Evolutionary conservation across 768 basidiomycete species (phyloP).

Genomic region (Rhodotorula graminis): DNA sequence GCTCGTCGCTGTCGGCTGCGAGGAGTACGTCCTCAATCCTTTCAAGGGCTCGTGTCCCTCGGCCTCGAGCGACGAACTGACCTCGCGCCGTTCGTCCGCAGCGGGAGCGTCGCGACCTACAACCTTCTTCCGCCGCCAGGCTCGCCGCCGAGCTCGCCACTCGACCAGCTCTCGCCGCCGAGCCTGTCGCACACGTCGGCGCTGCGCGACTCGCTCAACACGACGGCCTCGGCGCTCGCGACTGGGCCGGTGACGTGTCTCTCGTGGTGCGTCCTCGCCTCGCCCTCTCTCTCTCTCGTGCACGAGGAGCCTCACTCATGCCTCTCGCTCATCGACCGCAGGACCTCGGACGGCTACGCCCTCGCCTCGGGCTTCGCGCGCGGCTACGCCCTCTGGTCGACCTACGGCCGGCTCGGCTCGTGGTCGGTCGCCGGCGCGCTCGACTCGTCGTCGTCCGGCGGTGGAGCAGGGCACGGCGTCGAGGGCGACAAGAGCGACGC

Average conservation of each 20-base stretch:
- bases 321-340: not conserved
- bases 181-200: conserved; percentile 39
- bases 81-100: not conserved
- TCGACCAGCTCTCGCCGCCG: not conserved
- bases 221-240: conserved; percentile 32
- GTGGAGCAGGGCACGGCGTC: conserved; percentile 43
- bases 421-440: conserved; percentile 68
- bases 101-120: conserved; percentile 33
- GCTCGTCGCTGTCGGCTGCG: conserved; percentile 31
- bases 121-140: conserved; percentile 2
- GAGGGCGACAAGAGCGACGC: conserved; percentile 35
- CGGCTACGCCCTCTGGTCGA: conserved; percentile 87
- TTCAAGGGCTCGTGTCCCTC: too few relatives aligned
- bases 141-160: not conserved
- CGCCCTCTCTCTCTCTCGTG: too few relatives aligned
- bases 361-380: conserved; percentile 84
- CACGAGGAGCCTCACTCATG: not conserved
- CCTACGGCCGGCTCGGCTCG: conserved; percentile 78
- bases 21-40: conserved; percentile 28
- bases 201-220: conserved; percentile 34
- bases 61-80: too few relatives aligned
- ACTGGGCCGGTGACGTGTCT: conserved; percentile 24
- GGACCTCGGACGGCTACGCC: conserved; percentile 86
- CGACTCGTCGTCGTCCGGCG: conserved; percentile 48
- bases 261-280: not conserved